Evolutionary conservation across 768 basidiomycete species (phyloP).

Genomic region (Lentinula aciculospora): DNA sequence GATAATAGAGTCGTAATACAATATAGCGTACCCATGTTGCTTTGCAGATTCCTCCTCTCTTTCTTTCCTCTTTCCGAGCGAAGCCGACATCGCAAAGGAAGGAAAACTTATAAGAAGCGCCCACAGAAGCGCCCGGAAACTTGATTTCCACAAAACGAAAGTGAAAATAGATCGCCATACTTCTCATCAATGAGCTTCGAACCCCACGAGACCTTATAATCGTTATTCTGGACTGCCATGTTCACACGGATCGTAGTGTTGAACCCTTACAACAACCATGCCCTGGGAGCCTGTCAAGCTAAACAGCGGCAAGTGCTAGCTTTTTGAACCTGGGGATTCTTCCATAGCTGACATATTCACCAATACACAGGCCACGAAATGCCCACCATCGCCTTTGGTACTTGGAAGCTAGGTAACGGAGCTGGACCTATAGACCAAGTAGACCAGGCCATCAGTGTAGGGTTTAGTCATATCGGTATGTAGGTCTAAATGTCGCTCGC

Average conservation of each 20-base stretch:
- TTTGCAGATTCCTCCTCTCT: conserved; percentile 23
- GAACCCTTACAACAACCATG: conserved; percentile 30
- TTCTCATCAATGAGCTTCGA: neutral
- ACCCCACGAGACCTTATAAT: neutral
- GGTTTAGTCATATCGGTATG: conserved; percentile 60
- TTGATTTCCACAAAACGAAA: too few species aligned
- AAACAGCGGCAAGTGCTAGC: conserved; percentile 47
- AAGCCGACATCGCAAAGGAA: conserved; percentile 13
- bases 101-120: too few species aligned
- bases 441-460: conserved; percentile 55
- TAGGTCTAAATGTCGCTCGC: neutral
- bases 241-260: neutral
- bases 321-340: neutral
- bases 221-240: neutral
- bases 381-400: conserved; percentile 56
- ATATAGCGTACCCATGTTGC: conserved; percentile 27
- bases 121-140: too few species aligned
- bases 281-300: conserved; percentile 55
- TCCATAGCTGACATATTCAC: neutral
- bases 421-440: conserved; percentile 47
- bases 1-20: neutral
- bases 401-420: conserved; percentile 60
- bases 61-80: conserved; percentile 40
- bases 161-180: neutral
- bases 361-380: conserved; percentile 41